phyloP scores from a whole-genome alignment of 192 early-diverging fungal species.

The Spizellomyces sp. region DNA sequence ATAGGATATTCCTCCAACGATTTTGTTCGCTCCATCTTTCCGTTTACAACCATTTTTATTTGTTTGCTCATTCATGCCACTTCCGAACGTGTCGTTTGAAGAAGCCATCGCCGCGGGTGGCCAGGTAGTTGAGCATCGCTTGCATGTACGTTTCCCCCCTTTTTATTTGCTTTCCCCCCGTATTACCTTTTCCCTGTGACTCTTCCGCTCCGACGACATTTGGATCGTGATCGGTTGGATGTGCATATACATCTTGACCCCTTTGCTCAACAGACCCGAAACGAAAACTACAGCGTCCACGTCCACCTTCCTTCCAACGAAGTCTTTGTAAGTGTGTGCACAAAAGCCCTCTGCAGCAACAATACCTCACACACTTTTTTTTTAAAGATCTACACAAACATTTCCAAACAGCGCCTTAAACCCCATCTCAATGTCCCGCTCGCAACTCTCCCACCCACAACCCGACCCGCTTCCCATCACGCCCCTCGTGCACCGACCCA shows the following conservation, averaged over 20 bases:
- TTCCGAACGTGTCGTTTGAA: conserved; percentile 10
- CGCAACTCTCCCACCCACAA: neutral
- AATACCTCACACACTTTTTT: no score
- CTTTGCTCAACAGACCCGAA: conserved; percentile 4
- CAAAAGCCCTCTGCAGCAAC: no score
- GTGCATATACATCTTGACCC: no score
- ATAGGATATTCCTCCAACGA: no score
- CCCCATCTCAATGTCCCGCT: conserved; percentile 1
- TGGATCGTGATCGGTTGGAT: no score
- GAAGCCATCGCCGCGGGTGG: conserved; percentile 2
- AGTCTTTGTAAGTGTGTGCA: conserved; percentile 2
- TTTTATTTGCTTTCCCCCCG: neutral
- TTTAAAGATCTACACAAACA: conserved; percentile 10
- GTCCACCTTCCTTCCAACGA: neutral
- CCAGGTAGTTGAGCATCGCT: neutral
- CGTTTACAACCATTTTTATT: no score
- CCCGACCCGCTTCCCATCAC: neutral
- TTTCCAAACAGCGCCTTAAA: neutral
- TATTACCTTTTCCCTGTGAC: neutral
- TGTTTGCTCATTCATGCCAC: neutral
- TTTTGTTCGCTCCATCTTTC: no score
- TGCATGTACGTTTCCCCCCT: conserved; percentile 9
- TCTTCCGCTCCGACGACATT: neutral
- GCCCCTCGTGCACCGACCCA: neutral
- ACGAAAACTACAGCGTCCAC: conserved; percentile 10